These are phyloP conservation scores for Podila horticola DNA, from an alignment of 192 early-diverging fungal genomes.

Conservation along the genomic window DNA sequence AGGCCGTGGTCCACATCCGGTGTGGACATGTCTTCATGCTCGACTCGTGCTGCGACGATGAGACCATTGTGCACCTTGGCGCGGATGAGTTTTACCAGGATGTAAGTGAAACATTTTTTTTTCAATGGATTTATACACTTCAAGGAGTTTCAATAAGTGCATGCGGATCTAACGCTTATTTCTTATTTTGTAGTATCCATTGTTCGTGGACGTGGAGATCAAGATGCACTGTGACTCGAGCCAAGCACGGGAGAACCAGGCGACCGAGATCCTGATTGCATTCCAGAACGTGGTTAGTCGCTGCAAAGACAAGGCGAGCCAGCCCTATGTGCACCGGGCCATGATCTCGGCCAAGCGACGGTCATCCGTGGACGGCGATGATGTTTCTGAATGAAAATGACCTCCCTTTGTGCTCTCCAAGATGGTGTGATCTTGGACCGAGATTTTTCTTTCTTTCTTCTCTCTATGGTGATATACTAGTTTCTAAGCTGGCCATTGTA, in stretches of 20 bases:
- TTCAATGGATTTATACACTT: neutral
- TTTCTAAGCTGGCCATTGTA: no score
- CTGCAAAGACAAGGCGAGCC: neutral
- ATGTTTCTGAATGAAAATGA: neutral
- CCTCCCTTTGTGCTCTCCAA: neutral
- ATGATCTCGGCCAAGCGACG: conserved; percentile 10
- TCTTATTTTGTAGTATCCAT: conserved; percentile 20
- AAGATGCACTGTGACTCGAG: conserved; percentile 33
- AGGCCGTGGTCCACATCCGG: conserved; percentile 29
- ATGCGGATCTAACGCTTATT: neutral
- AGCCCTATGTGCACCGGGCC: conserved; percentile 15
- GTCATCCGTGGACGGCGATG: neutral
- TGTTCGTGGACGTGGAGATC: conserved; percentile 42
- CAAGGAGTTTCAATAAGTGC: no score
- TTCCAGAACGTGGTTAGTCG: conserved; percentile 23
- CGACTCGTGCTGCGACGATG: conserved; percentile 21
- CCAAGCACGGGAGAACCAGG: neutral
- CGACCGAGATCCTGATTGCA: conserved; percentile 14
- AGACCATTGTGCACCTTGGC: conserved; percentile 21
- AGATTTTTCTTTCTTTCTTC: neutral
- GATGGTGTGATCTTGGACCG: no score
- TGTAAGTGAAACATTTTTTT: neutral
- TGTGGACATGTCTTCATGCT: conserved; percentile 38
- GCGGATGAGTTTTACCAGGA: conserved; percentile 30
- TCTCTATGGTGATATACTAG: no score